Percentiles rank a stretch among this genome's conserved stretches.
Evolutionary conservation across 2,329 filamentous ascomycete genomes (phyloP).

Genomic region (Fusarium haematococcum): DNA sequence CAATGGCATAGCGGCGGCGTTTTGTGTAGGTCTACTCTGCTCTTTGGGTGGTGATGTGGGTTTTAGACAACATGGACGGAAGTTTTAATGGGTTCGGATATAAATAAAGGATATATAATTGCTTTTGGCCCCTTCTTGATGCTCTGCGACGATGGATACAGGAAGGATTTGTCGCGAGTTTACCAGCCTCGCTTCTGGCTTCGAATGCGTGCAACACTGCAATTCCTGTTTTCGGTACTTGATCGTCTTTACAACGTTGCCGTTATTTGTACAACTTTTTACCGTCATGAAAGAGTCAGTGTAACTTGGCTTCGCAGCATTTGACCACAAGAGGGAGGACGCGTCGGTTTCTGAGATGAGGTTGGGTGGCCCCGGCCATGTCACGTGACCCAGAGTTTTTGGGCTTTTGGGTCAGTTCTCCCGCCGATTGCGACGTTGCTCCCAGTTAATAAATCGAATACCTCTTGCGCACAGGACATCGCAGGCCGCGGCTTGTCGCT

Average conservation of each 20-base stretch:
- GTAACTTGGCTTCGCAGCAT: neutral
- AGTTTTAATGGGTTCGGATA: neutral
- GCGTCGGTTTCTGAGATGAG: constrained; percentile 6
- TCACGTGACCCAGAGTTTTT: constrained; percentile 41
- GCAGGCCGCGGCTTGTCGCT: constrained; percentile 47
- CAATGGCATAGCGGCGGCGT: constrained; percentile 43
- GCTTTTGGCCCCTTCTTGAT: neutral
- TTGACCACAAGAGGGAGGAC: neutral
- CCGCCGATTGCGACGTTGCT: constrained; percentile 45
- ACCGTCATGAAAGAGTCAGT: neutral
- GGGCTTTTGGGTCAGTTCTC: constrained; percentile 42
- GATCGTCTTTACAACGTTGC: neutral
- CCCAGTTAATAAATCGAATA: constrained; percentile 40
- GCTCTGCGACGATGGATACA: neutral
- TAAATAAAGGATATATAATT: neutral
- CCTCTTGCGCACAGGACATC: constrained; percentile 46
- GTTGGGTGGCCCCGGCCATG: constrained; percentile 26
- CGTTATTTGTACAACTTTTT: constrained; percentile 1
- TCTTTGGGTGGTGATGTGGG: neutral
- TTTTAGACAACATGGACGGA: constrained; percentile 13
- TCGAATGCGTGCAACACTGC: constrained; percentile 18
- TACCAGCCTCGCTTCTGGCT: constrained; percentile 4
- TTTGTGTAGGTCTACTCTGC: constrained; percentile 14
- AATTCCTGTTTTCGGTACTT: neutral
- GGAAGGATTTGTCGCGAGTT: neutral